Conservation (phyloP, 768 basidiomycete species). For the Leucocoprinus sp. region DNA sequence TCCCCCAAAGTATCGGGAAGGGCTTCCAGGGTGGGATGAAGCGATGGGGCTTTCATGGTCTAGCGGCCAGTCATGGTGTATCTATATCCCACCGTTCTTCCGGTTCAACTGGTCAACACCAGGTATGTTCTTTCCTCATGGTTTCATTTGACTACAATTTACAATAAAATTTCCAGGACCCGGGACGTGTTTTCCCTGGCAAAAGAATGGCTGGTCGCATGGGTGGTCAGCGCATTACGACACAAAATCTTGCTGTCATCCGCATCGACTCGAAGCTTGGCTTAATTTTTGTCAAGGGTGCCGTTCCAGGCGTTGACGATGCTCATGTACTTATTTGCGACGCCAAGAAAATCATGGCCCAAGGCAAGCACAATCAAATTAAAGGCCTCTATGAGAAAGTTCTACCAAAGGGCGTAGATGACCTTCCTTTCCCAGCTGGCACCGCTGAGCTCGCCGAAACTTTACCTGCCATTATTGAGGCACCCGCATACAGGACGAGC, state of each 20-base stretch:
- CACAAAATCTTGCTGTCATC: slow-evolving; percentile 83
- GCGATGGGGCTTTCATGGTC: slow-evolving; percentile 86
- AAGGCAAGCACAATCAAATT: slow-evolving; percentile 55
- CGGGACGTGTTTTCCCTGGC: slow-evolving; percentile 92
- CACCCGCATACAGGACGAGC: slow-evolving; percentile 64
- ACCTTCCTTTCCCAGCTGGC: slow-evolving; percentile 90
- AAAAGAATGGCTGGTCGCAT: slow-evolving; percentile 98
- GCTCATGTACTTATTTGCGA: slow-evolving; percentile 81
- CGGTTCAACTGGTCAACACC: slow-evolving; percentile 92
- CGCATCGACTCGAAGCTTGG: slow-evolving; percentile 83
- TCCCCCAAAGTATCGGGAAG: slow-evolving; percentile 72
- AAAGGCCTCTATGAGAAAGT: slow-evolving; percentile 71
- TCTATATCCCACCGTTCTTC: slow-evolving; percentile 89
- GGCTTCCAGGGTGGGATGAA: slow-evolving; percentile 98
- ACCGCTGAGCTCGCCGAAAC: slow-evolving; percentile 64
- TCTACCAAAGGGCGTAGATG: slow-evolving; percentile 73
- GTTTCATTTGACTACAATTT: neutral
- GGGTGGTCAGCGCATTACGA: slow-evolving; percentile 75
- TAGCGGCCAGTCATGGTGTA: slow-evolving; percentile 92
- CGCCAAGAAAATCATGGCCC: slow-evolving; percentile 77
- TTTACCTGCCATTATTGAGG: slow-evolving; percentile 59
- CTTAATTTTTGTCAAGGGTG: slow-evolving; percentile 86
- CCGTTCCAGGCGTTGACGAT: slow-evolving; percentile 84
- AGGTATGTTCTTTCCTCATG: slow-evolving; percentile 40
- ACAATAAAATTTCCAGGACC: slow-evolving; percentile 51